Base-by-base conservation (phyloP, 2,329 filamentous ascomycete genomes). In the Colletotrichum eleusines region DNA sequence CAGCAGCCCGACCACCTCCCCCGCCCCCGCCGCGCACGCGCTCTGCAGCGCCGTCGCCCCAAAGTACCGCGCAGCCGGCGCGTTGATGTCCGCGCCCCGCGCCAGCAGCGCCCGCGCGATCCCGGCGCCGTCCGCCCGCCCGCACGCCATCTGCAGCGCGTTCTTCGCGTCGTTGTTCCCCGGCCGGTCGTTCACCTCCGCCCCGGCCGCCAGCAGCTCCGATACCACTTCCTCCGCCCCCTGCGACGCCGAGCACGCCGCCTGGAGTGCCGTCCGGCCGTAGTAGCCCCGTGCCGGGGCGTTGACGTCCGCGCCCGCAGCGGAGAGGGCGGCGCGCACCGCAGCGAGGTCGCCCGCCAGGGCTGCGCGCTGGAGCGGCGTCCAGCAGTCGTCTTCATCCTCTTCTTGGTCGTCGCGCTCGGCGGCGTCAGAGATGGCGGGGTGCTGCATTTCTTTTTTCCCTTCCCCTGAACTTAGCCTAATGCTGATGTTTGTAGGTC, bases 41-140 rank as follows among this genome's bases (percentile, higher is more conserved):
- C 73, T 77, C 78, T 75, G 85, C 76, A 79, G 81, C 72, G 75
- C 82, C 75, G 71, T 86, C 73, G 74, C 79, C 63, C 72, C 81
- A 55, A 76, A 76, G 66, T 81, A 81, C 76, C 71, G 80, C 28
- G 71, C 62, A 2, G 69, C 69, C 11, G 69, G 76, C 61, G 73
- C 75, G n/a, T 82, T 76, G 1, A 81, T 64, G 51, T 78, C 73
- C 0, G 79, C 78, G 0, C 79, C 78, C 1, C 73, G 66, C 28
- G 67, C 61, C 1, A 84, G 71, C 5, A 83, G 66, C 0, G 73
- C 65, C 5, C 73, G 61, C 7, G 79, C 75, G 5, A 82, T 64
- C 0, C 72, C 68, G 0, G 73, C 44, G 16, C 44, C 3, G 20
- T 72, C 70, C 7, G 77, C 77, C 5, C 60, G 71, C 3, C 76